phyloP scores from a whole-genome alignment of 1,284 basidiomycete species.

The Thecaphora thlaspeos region DNA sequence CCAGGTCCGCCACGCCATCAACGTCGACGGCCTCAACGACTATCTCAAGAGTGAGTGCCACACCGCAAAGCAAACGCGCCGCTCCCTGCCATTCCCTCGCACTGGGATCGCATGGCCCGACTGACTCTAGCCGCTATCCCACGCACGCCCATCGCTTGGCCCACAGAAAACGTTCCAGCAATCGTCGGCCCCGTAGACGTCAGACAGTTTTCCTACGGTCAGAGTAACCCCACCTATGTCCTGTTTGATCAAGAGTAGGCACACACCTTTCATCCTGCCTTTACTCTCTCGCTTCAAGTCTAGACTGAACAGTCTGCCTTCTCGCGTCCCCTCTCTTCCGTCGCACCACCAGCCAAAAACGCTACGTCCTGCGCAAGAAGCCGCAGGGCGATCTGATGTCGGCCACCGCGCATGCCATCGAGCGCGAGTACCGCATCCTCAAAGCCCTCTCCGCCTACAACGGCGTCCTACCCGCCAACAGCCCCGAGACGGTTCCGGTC shows the following conservation, averaged over 20 bases:
- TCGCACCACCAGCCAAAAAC: slow-evolving; percentile 63
- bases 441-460: slow-evolving; percentile 61
- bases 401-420: slow-evolving; percentile 87
- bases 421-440: slow-evolving; percentile 83
- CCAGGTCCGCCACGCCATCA: slow-evolving; percentile 35
- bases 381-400: slow-evolving; percentile 84
- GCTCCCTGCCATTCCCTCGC: too few species aligned
- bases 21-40: slow-evolving; percentile 36
- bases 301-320: background rate
- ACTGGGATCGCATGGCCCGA: too few species aligned
- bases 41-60: slow-evolving; percentile 63
- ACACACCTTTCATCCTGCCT: too few species aligned
- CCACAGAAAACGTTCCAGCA: slow-evolving; percentile 62
- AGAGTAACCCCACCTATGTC: slow-evolving; percentile 91
- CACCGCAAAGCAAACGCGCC: too few species aligned
- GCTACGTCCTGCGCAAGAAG: slow-evolving; percentile 88
- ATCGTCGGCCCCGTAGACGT: slow-evolving; percentile 72
- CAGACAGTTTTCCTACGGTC: slow-evolving; percentile 77
- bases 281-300: too few species aligned
- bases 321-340: background rate
- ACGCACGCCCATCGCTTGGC: background rate
- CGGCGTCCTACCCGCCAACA: slow-evolving; percentile 1
- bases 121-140: too few species aligned
- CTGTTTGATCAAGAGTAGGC: slow-evolving; percentile 56
- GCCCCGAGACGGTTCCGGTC: slow-evolving; percentile 69